Evolutionary conservation across 2,329 filamentous ascomycete species (phyloP), one percentile per base, ranked within the genome.

Genomic region (Nectriaceae sp.): DNA sequence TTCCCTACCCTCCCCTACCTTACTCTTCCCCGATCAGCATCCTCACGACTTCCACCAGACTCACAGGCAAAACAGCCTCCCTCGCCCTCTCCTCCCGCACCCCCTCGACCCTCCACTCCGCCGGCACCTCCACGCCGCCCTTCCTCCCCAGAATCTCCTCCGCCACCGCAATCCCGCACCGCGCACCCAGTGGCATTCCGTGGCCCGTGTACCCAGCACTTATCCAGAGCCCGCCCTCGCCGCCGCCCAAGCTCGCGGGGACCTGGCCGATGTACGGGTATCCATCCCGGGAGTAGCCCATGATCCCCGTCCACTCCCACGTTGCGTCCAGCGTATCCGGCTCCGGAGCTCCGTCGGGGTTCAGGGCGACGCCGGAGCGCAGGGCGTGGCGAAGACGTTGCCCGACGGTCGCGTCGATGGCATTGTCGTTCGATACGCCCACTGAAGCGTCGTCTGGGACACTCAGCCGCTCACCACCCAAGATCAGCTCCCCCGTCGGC

Each of bases 301-400:
- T 92, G 56, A 91, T 87, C 0, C 89, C 89, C 2, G 86, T 89
- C 89, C 89, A 93, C 63, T 88, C 83, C 63, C 79, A 82, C 22
- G 78, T 69, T 10, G 79, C 75, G 19, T 70, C 61, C 18, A 89
- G 66, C 38, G 75, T 70, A 24, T 75, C 64, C 31, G 69, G 67
- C 29, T 74, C 72, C 6, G 66, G 63, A n/a, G 57, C 46, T 4
- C 51, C 66, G 18, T 68, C 53, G 2, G 46, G 53, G n/a, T 54
- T 55, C 16, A 82, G 59, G 52, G 75, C 74, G 21, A 84, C 52
- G 21, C 72, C 67, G 11, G 62, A 57, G 21, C 60, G 54, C 26
- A 81, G 61, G 38, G 75, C 70, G 1, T 65, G 60, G 2, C 79
- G 75, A 29, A 91, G 71, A 52, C 82, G 87, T 24, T 60, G 55